Evolutionary conservation across 441 rosid species (phyloP), one percentile per base, ranked within the genome.

Genomic region (Macaranga tanarius): DNA sequence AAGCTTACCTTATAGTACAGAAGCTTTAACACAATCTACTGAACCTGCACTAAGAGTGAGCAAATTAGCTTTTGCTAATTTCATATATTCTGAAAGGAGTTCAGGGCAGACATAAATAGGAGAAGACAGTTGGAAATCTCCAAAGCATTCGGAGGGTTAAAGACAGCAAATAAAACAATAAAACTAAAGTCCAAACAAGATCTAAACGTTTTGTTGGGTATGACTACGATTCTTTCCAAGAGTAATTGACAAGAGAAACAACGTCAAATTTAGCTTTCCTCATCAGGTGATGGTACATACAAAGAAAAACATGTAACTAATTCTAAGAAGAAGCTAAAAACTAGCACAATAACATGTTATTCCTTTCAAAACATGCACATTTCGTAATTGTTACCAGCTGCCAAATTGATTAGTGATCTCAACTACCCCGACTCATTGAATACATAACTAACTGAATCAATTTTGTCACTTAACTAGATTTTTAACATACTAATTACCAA

Each of bases 221-320:
- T 28, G 61, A 67, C 38, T 64, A 65, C 73, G 76, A 74, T 76
- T 65, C 58, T 52, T 83, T 62, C 82, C 74, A 83, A 60, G 82
- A 75, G 65, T 51, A 64, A 55, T 73, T 23, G 75, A 80, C 78
- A 65, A 70, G 64, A 74, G 67, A 71, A 63, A 71, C 55, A 73
- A 79, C 42, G 71, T 80, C 62, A 61, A 57, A 62, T 74, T 73
- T 83, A 16, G 77, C 62, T 75, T 66, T 61, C 48, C 38, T 62
- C 80, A 59, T 72, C 76, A 50, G 48, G 28, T 54, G 72, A 77
- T 68, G 80, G 80, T 70, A 80, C 73, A 77, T 62, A 50, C 78
- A 64, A 78, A 44, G 78, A 72, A 28, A 62, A 66, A 62, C 60
- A 13, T 38, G 25, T 44, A 42, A 10, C 63, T 54, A 44, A 62